Percentiles rank a stretch among this genome's conserved stretches.
Conservation (phyloP, 306 rosid species). For the Carpinus viminea region DNA sequence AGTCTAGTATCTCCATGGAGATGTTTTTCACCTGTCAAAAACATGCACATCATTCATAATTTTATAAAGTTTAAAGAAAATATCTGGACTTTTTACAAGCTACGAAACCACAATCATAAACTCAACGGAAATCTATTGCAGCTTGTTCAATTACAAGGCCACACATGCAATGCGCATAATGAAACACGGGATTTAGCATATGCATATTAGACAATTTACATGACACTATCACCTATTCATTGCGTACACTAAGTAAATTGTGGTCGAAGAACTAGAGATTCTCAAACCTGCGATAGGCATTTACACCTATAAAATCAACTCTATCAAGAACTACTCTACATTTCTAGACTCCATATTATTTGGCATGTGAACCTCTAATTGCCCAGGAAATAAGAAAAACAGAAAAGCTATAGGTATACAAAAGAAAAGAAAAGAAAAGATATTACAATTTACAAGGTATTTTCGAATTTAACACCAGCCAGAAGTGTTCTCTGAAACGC, state of each 20-base stretch:
- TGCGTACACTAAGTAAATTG: neutral
- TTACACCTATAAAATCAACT: neutral
- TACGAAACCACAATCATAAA: neutral
- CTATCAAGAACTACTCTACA: neutral
- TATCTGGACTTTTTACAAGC: neutral
- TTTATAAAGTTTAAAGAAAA: neutral
- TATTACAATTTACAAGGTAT: too few relatives aligned
- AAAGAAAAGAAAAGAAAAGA: neutral
- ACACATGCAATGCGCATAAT: neutral
- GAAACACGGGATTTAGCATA: neutral
- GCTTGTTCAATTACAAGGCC: neutral
- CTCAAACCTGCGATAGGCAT: neutral
- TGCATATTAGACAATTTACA: neutral
- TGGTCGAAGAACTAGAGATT: neutral
- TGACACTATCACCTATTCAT: neutral
- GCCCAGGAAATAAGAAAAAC: neutral
- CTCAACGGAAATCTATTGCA: neutral
- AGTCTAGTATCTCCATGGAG: slow-evolving; percentile 89
- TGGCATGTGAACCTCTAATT: neutral
- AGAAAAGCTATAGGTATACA: neutral
- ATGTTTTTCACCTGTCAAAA: slow-evolving; percentile 80
- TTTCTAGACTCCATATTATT: neutral
- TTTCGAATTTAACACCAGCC: neutral
- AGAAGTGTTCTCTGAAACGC: too few relatives aligned
- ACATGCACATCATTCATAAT: neutral